Percentiles rank a stretch among this genome's conserved stretches.
phyloP scores from a whole-genome alignment of 2,329 filamentous ascomycete genomes.

The Calonectria crousiana region DNA sequence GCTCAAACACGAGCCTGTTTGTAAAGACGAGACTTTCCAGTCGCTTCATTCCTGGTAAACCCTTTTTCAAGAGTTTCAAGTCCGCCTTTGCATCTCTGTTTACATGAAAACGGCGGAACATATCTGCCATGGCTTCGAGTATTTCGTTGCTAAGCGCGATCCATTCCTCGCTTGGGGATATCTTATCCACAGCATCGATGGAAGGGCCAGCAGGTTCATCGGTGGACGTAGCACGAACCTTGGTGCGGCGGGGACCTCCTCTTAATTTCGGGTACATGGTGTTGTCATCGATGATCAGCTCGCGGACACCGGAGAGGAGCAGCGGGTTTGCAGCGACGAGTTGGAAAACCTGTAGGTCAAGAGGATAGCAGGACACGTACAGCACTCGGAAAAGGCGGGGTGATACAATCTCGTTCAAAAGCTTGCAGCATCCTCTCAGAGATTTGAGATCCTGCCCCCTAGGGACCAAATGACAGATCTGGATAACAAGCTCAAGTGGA shows the following conservation, averaged over 20 bases:
- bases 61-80: background rate
- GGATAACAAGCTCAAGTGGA: background rate
- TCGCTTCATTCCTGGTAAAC: background rate
- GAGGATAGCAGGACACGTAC: slow-evolving; percentile 24
- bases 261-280: background rate
- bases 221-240: background rate
- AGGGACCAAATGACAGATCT: background rate
- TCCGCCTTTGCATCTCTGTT: background rate
- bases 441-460: background rate
- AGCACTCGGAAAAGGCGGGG: background rate
- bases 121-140: background rate
- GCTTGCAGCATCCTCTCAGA: background rate
- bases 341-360: slow-evolving; percentile 22
- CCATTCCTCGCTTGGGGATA: background rate
- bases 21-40: background rate
- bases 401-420: background rate
- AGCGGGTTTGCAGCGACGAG: background rate
- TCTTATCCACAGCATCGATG: background rate
- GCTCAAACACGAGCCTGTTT: slow-evolving; percentile 13
- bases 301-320: background rate
- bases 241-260: background rate
- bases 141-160: background rate
- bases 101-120: background rate
- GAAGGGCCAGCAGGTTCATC: background rate
- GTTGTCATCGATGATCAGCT: slow-evolving; percentile 31